Percentiles rank a stretch among this genome's conserved stretches.
phyloP scores from a whole-genome alignment of 1,284 basidiomycete genomes.

The Boletus semigastroideus region DNA sequence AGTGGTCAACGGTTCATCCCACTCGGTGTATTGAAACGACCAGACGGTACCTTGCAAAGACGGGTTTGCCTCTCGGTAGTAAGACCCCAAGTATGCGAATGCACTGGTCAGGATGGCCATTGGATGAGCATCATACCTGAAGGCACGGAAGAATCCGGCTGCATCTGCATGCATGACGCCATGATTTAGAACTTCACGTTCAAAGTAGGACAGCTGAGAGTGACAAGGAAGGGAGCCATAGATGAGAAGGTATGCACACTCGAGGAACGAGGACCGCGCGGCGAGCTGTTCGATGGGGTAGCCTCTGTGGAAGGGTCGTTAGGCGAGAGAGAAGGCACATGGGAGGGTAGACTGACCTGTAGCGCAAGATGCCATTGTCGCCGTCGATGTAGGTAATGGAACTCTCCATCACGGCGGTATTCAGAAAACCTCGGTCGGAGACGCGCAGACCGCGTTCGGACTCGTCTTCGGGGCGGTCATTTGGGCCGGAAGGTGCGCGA shows the following conservation, averaged over 20 bases:
- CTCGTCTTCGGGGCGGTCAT: constrained; percentile 81
- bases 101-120: constrained; percentile 87
- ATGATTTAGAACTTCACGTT: constrained; percentile 78
- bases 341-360: constrained; percentile 48
- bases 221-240: constrained; percentile 80
- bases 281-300: constrained; percentile 92
- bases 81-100: constrained; percentile 83
- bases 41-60: constrained; percentile 59
- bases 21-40: neutral
- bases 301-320: constrained; percentile 51
- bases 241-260: constrained; percentile 82
- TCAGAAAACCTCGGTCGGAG: constrained; percentile 79
- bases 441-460: constrained; percentile 76
- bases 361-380: constrained; percentile 75
- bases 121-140: constrained; percentile 86
- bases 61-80: constrained; percentile 80
- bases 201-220: constrained; percentile 60
- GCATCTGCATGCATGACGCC: constrained; percentile 76
- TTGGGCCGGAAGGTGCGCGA: constrained; percentile 51
- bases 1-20: neutral
- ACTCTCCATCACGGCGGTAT: constrained; percentile 82
- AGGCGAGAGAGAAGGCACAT: neutral
- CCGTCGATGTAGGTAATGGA: constrained; percentile 89
- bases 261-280: constrained; percentile 73
- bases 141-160: constrained; percentile 76